These are phyloP conservation scores for Thielaviopsis punctulata DNA, from an alignment of 2,329 filamentous ascomycete species.

Conservation along the genomic window DNA sequence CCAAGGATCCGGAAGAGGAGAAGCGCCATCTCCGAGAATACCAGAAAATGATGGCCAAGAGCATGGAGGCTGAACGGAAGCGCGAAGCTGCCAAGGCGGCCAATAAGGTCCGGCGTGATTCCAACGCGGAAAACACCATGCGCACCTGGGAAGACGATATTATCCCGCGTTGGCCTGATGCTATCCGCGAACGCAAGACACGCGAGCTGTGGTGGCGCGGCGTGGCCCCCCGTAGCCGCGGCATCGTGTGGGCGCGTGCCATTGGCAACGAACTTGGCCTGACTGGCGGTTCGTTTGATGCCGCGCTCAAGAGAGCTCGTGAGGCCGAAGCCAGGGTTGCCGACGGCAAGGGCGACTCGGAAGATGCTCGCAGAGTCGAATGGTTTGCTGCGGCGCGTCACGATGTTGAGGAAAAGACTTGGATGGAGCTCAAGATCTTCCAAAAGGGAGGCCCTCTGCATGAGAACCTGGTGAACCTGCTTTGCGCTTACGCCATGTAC, in stretches of 20 bases:
- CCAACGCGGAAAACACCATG: constrained; percentile 35
- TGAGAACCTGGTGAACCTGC: constrained; percentile 49
- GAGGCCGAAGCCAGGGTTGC: constrained; percentile 41
- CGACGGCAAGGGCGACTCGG: constrained; percentile 31
- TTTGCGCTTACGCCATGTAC: constrained; percentile 69
- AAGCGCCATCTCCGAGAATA: constrained; percentile 74
- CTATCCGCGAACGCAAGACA: constrained; percentile 50
- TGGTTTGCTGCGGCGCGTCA: constrained; percentile 48
- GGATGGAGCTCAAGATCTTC: constrained; percentile 58
- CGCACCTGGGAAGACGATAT: constrained; percentile 61
- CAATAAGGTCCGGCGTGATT: constrained; percentile 36
- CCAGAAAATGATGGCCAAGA: constrained; percentile 61
- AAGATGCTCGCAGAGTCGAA: constrained; percentile 36
- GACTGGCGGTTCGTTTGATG: constrained; percentile 48
- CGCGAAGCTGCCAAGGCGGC: constrained; percentile 35
- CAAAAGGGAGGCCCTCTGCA: constrained; percentile 48
- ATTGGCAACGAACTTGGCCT: constrained; percentile 59
- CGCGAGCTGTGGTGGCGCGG: constrained; percentile 73
- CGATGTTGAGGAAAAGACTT: constrained; percentile 48
- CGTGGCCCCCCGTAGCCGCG: constrained; percentile 52
- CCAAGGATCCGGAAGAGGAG: constrained; percentile 81
- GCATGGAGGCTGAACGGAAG: constrained; percentile 41
- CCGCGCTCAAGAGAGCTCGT: constrained; percentile 50
- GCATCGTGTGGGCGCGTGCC: constrained; percentile 50
- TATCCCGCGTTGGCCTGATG: constrained; percentile 56